A percentile compares a stretch with the other conserved stretches of the same genome.
These are phyloP conservation scores for Paulownia fortunei DNA, from an alignment of 257 asterid genomes.

Conservation along the genomic window DNA sequence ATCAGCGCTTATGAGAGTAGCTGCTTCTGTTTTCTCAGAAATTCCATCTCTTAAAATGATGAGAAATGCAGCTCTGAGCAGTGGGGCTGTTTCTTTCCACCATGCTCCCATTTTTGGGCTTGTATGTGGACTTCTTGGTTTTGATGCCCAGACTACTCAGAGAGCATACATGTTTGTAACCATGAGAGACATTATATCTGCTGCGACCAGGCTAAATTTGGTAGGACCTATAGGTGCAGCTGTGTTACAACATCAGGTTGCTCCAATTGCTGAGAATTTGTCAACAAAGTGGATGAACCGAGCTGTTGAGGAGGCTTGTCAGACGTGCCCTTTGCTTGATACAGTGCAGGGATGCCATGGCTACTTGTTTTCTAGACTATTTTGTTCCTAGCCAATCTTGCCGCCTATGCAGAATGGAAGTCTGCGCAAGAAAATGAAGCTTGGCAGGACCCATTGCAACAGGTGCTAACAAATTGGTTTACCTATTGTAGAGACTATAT, in stretches of 20 bases:
- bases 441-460: no score
- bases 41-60: slow-evolving; percentile 57
- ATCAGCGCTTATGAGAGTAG: slow-evolving; percentile 86
- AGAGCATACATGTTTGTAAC: slow-evolving; percentile 78
- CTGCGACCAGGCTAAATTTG: slow-evolving; percentile 89
- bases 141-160: slow-evolving; percentile 69
- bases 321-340: slow-evolving; percentile 86
- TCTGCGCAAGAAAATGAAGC: not conserved
- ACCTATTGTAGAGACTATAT: no score
- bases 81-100: slow-evolving; percentile 56
- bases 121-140: slow-evolving; percentile 76
- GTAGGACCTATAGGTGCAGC: slow-evolving; percentile 94
- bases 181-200: slow-evolving; percentile 88
- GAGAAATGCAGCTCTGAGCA: slow-evolving; percentile 61
- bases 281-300: slow-evolving; percentile 84
- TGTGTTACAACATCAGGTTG: slow-evolving; percentile 73
- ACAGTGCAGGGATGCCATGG: slow-evolving; percentile 93
- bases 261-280: slow-evolving; percentile 63
- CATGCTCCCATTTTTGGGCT: slow-evolving; percentile 90
- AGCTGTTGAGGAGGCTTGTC: slow-evolving; percentile 81
- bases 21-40: slow-evolving; percentile 73
- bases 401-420: not conserved
- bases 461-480: no score
- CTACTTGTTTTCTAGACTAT: slow-evolving; percentile 92
- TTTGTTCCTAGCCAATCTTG: slow-evolving; percentile 58